Evolutionary conservation across 2,329 filamentous ascomycete genomes (phyloP), one percentile per base, ranked within the genome.

Genomic region (Fusarium pininemorale): DNA sequence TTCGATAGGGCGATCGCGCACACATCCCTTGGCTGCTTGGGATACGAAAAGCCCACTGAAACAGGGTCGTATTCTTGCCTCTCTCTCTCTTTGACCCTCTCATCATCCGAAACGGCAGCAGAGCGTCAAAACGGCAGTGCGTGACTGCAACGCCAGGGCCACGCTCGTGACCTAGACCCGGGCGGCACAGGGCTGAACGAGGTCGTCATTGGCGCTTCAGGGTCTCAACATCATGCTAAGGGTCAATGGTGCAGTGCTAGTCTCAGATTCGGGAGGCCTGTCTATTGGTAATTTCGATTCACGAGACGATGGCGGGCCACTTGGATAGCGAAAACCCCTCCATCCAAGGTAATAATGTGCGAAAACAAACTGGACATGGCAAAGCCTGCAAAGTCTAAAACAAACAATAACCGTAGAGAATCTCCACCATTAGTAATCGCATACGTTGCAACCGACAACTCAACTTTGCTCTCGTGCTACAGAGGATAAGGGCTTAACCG

Each of bases 161-260:
- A 41, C 35, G 42, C 58, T 65, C 42, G 35, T 57, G 55, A 57
- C 55, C 54, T 32, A 45, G 44, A 15, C 32, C 53, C 15, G n/a
- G 45, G 32, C 42, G 56, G 62, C 50, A 74, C 72, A 74, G 63
- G 72, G 72, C 72, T 74, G 71, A 74, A 69, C 55, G 51, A 10
- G 39, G 37, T n/a, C 26, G n/a, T 41, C 35, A 59, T 66, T 67
- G 64, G 64, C 24, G 37, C 50, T 57, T 24, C 24, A 50, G 41
- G 59, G 50, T 45, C 35, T 66, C 32, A 39, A 57, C 32, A 63
- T 58, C n/a, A 70, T 71, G 62, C 55, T 58, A 47, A 55, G 30
- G 24, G 51, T 30, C 12, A 38, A 50, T 47, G 50, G 69, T 35
- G 50, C 47, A 39, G 53, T 38, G 37, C 50, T 63, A 69, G 65